These are phyloP conservation scores for Fusarium sp. DNA, from an alignment of 2,329 filamentous ascomycete genomes.

Conservation along the genomic window DNA sequence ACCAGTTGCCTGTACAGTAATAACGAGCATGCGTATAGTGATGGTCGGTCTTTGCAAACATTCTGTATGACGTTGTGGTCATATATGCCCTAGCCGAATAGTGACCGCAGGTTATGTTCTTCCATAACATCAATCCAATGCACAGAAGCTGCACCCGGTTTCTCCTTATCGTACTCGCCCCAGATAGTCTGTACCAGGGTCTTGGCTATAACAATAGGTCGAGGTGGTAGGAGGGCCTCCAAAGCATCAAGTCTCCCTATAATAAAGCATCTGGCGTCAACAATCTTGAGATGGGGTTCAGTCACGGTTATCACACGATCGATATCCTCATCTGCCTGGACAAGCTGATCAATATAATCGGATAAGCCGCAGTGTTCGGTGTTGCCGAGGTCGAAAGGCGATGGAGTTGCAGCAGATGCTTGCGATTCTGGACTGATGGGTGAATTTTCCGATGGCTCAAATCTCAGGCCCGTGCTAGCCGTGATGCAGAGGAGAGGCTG, in stretches of 20 bases:
- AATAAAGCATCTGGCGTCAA: conserved; percentile 23
- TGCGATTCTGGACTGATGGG: not conserved
- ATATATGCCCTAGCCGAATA: conserved; percentile 27
- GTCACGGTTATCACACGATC: conserved; percentile 2
- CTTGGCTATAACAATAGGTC: conserved; percentile 27
- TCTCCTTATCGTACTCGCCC: conserved; percentile 34
- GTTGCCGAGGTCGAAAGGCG: not conserved
- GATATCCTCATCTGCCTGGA: conserved; percentile 29
- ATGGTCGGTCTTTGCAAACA: too few species aligned
- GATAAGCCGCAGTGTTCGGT: conserved; percentile 29
- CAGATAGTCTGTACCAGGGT: conserved; percentile 30
- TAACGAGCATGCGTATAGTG: too few species aligned
- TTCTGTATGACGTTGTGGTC: too few species aligned
- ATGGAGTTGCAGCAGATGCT: not conserved
- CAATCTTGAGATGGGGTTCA: conserved; percentile 18
- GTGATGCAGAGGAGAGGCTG: conserved; percentile 50
- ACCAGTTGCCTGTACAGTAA: too few species aligned
- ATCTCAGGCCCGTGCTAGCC: conserved; percentile 47
- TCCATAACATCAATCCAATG: conserved; percentile 42
- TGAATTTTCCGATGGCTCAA: not conserved
- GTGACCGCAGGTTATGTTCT: conserved; percentile 31
- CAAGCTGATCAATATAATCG: conserved; percentile 20
- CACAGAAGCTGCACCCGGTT: not conserved
- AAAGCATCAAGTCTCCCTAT: conserved; percentile 11
- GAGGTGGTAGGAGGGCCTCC: conserved; percentile 23